Evolutionary conservation across 2,329 filamentous ascomycete species (phyloP), one percentile per base, ranked within the genome.

Genomic region (Dothideomycetes sp.): DNA sequence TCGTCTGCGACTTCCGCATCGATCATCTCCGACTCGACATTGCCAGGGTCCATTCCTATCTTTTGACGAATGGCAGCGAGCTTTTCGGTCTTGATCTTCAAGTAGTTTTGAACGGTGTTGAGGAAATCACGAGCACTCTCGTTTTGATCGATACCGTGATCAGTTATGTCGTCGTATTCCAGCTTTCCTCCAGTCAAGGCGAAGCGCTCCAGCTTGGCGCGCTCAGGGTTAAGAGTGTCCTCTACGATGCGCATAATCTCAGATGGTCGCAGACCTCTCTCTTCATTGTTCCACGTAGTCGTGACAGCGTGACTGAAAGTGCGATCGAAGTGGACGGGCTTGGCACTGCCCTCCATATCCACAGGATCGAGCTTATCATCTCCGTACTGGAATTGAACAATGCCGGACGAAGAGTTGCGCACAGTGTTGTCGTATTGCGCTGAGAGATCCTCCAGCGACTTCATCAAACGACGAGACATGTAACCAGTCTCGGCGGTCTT

Each of bases 401-500:
- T 82, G 22, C 80, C 80, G 6, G 84, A 84, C 2, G 81, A 82
- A 1, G 88, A 95, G 19, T 89, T 96, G 43, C 91, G 78, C 1
- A 98, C 89, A 0, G 91, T 98, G 53, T 93, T 78, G 54, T 98
- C 91, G 54, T 98, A 98, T 53, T 87, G 79, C 1, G 84, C 86
- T 1, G 88, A 94, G 3, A 96, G 67, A 68, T 98, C 91, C 59
- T 98, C 91, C 34, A 98, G 66, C 3, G 86, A 94, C 64, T 98
- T 98, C 89, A 98, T 98, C 58, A 98, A 63, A 51, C 91, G 80
- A 65, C 91, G 81, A 48, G 89, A 96, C 91, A 98, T 98, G 65
- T 98, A 98, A 49, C 91, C 91, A 9, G 91, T 98, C 63, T 98
- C 91, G 39, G 91, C 91, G 39, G 91, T 98, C 69, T 98, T 98